Percentiles rank a stretch among this genome's conserved stretches.
phyloP scores from a whole-genome alignment of 352 stramenopile genomes.

The Pythium oligandrum region DNA sequence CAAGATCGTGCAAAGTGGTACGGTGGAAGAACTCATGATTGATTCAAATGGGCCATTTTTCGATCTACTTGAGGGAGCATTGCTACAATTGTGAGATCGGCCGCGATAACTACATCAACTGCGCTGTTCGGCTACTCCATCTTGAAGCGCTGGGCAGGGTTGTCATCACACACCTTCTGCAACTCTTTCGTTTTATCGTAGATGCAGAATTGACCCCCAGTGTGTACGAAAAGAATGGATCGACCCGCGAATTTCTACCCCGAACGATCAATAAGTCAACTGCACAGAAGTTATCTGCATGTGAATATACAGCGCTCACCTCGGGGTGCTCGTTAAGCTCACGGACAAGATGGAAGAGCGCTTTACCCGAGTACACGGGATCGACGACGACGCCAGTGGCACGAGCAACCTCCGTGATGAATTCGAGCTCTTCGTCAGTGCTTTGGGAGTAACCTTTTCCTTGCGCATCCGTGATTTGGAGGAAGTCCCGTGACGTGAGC shows the following conservation, averaged over 20 bases:
- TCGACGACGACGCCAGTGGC: slow-evolving; percentile 25
- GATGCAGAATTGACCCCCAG: slow-evolving; percentile 85
- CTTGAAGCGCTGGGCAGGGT: slow-evolving; percentile 49
- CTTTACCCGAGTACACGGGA: slow-evolving; percentile 30
- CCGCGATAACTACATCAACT: not conserved
- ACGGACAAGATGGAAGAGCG: slow-evolving; percentile 21
- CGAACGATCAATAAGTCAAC: not conserved
- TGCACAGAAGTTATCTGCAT: slow-evolving; percentile 1
- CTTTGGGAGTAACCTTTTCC: slow-evolving; percentile 20
- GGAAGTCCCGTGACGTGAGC: slow-evolving; percentile 11
- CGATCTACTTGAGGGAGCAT: slow-evolving; percentile 14
- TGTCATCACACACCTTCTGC: slow-evolving; percentile 35
- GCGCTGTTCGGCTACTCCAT: slow-evolving; percentile 31
- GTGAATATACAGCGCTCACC: slow-evolving; percentile 4
- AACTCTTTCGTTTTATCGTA: slow-evolving; percentile 89
- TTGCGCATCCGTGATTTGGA: slow-evolving; percentile 21
- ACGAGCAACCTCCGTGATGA: slow-evolving; percentile 13
- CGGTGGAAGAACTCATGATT: slow-evolving; percentile 13
- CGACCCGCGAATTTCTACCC: slow-evolving; percentile 76
- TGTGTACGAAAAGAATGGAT: slow-evolving; percentile 90
- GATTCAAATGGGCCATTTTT: slow-evolving; percentile 19
- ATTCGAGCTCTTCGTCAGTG: slow-evolving; percentile 21
- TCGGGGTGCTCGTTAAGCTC: slow-evolving; percentile 13
- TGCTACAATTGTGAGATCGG: slow-evolving; percentile 12
- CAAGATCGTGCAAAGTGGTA: slow-evolving; percentile 32